phyloP scores from a whole-genome alignment of 371 early-diverging fungal species.

The Apophysomyces variabilis region DNA sequence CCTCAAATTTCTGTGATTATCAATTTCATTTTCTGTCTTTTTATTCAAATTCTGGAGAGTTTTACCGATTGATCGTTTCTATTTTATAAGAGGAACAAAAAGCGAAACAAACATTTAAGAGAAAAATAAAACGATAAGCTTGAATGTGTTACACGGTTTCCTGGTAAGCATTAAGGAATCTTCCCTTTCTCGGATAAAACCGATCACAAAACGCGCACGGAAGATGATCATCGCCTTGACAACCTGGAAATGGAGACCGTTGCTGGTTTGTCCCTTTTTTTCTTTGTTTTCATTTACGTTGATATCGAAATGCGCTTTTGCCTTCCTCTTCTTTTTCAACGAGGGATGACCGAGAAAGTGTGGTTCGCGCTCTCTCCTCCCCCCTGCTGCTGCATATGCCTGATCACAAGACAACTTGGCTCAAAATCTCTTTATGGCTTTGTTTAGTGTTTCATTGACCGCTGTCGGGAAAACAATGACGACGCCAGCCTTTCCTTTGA shows the following conservation, averaged over 20 bases:
- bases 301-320: neutral
- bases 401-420: too few species aligned
- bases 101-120: constrained; percentile 8
- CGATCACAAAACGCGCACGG: constrained; percentile 11
- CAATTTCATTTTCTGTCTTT: neutral
- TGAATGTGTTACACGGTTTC: constrained; percentile 6
- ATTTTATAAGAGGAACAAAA: neutral
- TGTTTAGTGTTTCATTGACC: neutral
- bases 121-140: neutral
- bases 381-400: too few species aligned
- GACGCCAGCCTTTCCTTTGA: neutral
- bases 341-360: neutral
- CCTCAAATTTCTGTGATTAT: neutral
- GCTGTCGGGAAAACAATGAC: constrained; percentile 1
- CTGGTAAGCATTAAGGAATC: neutral
- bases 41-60: neutral
- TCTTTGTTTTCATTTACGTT: neutral
- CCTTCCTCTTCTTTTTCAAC: neutral
- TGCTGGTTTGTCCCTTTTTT: neutral
- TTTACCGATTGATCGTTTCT: neutral
- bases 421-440: too few species aligned
- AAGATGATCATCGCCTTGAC: constrained; percentile 7
- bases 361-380: too few species aligned
- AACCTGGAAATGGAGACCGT: neutral
- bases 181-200: constrained; percentile 3